Percentiles rank a stretch among this genome's conserved stretches.
Conservation (phyloP, 2,329 filamentous ascomycete genomes). For the Colletotrichum siamense region DNA sequence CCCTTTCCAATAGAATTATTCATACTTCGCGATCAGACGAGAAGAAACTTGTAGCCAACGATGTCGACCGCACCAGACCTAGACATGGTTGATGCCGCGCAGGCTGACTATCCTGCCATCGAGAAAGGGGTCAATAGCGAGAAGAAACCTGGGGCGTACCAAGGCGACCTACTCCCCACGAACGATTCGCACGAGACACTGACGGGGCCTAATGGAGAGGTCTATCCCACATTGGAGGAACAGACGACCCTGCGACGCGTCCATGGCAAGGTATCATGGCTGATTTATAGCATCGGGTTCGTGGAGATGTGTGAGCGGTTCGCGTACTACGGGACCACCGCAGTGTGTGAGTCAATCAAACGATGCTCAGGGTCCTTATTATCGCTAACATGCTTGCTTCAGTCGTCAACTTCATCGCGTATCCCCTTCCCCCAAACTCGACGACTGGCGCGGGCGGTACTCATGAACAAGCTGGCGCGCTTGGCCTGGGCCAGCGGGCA, state of each 20-base stretch:
- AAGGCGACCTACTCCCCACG: not conserved
- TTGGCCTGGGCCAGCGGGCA: constrained; percentile 24
- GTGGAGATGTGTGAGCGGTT: constrained; percentile 70
- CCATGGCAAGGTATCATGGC: constrained; percentile 58
- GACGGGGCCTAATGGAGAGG: constrained; percentile 29
- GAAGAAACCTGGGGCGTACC: not conserved
- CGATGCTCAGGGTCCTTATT: accelerated
- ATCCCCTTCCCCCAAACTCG: constrained; percentile 59
- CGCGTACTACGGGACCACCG: constrained; percentile 68
- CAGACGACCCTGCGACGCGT: constrained; percentile 56
- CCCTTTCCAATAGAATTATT: not conserved
- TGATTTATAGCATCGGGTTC: constrained; percentile 64
- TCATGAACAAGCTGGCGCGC: constrained; percentile 22
- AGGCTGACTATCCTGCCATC: constrained; percentile 3
- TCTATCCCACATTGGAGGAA: constrained; percentile 59
- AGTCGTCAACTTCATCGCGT: constrained; percentile 65
- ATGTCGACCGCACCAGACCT: constrained; percentile 17
- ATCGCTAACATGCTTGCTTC: constrained; percentile 36
- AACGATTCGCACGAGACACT: not conserved
- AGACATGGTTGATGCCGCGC: constrained; percentile 14
- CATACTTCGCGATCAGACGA: not conserved
- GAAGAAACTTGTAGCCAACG: not conserved
- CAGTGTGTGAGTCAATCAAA: constrained; percentile 58
- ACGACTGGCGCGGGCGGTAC: constrained; percentile 48
- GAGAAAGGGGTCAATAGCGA: constrained; percentile 7